Evolutionary conservation across 306 rosid genomes (phyloP), one percentile per base, ranked within the genome.

Genomic region (Quercus cerris): DNA sequence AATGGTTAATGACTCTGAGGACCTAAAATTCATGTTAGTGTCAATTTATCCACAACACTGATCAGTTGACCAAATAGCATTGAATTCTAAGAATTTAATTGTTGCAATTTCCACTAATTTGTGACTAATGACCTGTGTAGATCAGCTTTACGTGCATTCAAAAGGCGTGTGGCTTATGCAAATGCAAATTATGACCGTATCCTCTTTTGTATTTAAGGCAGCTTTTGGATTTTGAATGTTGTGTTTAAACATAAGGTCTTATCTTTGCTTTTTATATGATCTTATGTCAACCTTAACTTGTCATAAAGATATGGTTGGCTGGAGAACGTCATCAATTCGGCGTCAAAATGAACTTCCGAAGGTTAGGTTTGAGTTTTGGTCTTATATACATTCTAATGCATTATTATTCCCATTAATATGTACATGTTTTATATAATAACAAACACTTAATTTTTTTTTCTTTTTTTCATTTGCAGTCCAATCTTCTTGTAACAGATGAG

Each of bases 251-350:
- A 61, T n/a, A 55, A 35, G 55, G 7, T 74, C 27, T 33, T 22
- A 17, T 33, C 75, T 68, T 54, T 70, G 61, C 30, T 14, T 38
- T 69, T 30, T 63, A 3, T 44, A 31, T 44, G 46, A 22, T 12
- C 46, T 49, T 70, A 78, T 86, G 87, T 85, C 78, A 77, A 20
- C 33, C 89, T 85, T 90, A 84, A 92, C 93, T 84, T 72, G 19
- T 33, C 69, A 75, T 78, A 52, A 91, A 93, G 98, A 95, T 87
- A 87, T 95, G 94, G 99, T 95, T 76, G 99, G 99, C 75, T 95
- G 99, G 99, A 85, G 97, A 81, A 95, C 98, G n/a, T 95, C 99
- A 74, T 95, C 99, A 10, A 95, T 95, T 78, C 89, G 99, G 70
- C 98, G 96, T 81, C 96, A 91, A 80, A 85, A 85, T 87, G 99